Conservation (phyloP, 2,329 filamentous ascomycete genomes). For the Cladophialophora immunda region DNA sequence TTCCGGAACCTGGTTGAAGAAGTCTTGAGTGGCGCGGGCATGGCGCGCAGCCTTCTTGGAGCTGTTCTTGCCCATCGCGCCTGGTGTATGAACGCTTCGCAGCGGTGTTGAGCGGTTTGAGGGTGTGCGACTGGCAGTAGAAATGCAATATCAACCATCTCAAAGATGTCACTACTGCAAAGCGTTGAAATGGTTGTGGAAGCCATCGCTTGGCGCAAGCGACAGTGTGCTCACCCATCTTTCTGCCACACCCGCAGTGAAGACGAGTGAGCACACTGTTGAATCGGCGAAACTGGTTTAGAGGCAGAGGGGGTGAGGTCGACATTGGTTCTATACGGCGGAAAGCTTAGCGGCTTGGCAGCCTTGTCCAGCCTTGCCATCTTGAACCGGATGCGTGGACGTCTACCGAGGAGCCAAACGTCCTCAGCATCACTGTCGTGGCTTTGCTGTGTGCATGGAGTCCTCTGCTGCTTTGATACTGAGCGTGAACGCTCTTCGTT, state of each 20-base stretch:
- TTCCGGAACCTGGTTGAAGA: constrained; percentile 19
- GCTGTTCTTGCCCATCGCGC: constrained; percentile 19
- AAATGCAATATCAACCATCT: neutral
- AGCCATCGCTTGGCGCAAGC: constrained; percentile 11
- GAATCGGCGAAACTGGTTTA: neutral
- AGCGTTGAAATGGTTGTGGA: constrained; percentile 2
- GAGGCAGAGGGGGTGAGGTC: neutral
- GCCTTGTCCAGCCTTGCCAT: neutral
- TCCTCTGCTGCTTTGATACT: neutral
- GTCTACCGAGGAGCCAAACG: neutral
- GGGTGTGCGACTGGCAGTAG: constrained; percentile 9
- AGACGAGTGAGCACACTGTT: constrained; percentile 16
- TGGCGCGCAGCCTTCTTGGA: constrained; percentile 15
- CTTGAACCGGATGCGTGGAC: neutral
- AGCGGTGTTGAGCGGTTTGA: constrained; percentile 9
- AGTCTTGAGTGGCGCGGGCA: constrained; percentile 15
- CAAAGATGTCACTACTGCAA: neutral
- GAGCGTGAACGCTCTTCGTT: neutral
- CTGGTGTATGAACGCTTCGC: neutral
- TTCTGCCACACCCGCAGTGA: constrained; percentile 6
- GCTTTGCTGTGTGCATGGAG: neutral
- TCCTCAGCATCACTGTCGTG: neutral
- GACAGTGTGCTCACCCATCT: constrained; percentile 18
- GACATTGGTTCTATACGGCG: neutral
- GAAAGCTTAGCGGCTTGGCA: constrained; percentile 3